Evolutionary conservation across 805 yeast species (phyloP), one percentile per base, ranked within the genome.

Genomic region (Suhomyces faveliae): DNA sequence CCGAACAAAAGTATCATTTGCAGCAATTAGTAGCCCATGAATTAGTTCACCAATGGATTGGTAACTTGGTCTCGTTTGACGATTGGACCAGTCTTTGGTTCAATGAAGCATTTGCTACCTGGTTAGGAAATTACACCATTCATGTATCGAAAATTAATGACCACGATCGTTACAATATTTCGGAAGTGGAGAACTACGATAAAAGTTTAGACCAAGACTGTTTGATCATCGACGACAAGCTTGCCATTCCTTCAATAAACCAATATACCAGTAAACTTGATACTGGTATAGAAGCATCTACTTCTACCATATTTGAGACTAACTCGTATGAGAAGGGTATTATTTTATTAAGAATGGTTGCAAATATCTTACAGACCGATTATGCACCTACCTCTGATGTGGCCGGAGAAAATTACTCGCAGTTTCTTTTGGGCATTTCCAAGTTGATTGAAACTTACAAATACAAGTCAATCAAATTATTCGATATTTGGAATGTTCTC

Each of bases 41-140:
- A 58, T 58, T 87, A 52, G 82, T 85, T 23, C 95, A 87, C 61
- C 92, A 87, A 66, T 87, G 89, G 89, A 64, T 87, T 48, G 95
- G 94, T 7, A 81, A 87, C 54, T 69, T 73, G 54, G 75, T 85
- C 2, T 71, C 87, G 1, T 84, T 85, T 56, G 85, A 83, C 43
- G 77, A 80, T 15, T 87, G 89, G 85, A 77, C 76, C 43, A 73
- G 78, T 57, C 66, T 87, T 33, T 86, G 94, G 91, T 67, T 87
- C 47, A 85, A 85, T 57, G 95, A 87, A 66, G 70, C 87, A 2
- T 84, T 87, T 66, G 94, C 95, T 0, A 86, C 94, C 0, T 84
- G 83, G 74, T 70, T 82, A 54, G 87, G 90, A 0, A 75, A 76
- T 54, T 70, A 70, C 43, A 56, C 80, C 0, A 58, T 83, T 12